phyloP scores from a whole-genome alignment of 306 rosid species.

The Trichosanthes cucumerina region DNA sequence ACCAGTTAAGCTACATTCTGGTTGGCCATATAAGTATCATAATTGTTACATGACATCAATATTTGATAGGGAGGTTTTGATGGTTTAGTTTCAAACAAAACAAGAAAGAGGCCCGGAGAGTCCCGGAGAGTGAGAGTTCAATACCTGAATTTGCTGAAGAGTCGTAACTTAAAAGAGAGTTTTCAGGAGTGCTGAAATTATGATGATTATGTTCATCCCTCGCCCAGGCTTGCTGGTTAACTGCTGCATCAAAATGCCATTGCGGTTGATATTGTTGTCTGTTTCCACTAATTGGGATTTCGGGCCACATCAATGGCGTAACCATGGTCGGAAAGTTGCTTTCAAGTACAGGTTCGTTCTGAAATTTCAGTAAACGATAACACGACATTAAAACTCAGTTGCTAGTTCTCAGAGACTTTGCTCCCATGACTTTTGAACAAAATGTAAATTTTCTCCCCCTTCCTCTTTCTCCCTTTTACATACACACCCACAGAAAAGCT shows the following conservation, averaged over 20 bases:
- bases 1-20: not conserved
- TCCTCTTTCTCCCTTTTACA: not conserved
- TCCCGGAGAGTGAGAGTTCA: not conserved
- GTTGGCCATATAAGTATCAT: not conserved
- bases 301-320: slow-evolving; percentile 58
- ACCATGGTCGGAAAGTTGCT: slow-evolving; percentile 44
- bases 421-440: not conserved
- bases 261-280: slow-evolving; percentile 69
- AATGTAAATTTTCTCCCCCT: not conserved
- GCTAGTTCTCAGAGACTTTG: not conserved
- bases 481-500: not conserved
- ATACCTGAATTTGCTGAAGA: slow-evolving; percentile 84
- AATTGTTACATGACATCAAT: not conserved
- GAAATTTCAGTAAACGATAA: slow-evolving; percentile 15
- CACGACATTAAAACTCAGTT: not conserved
- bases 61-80: not conserved
- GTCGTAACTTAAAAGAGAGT: slow-evolving; percentile 61
- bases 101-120: not conserved
- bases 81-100: not conserved
- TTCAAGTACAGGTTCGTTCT: slow-evolving; percentile 53
- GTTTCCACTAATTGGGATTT: slow-evolving; percentile 40
- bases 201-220: slow-evolving; percentile 55
- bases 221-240: slow-evolving; percentile 58
- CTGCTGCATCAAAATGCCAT: slow-evolving; percentile 42
- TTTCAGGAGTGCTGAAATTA: slow-evolving; percentile 56